Percentiles rank a stretch among this genome's conserved stretches.
Evolutionary conservation across 345 rosid genomes (phyloP).

Genomic region (Lumnitzera racemosa): DNA sequence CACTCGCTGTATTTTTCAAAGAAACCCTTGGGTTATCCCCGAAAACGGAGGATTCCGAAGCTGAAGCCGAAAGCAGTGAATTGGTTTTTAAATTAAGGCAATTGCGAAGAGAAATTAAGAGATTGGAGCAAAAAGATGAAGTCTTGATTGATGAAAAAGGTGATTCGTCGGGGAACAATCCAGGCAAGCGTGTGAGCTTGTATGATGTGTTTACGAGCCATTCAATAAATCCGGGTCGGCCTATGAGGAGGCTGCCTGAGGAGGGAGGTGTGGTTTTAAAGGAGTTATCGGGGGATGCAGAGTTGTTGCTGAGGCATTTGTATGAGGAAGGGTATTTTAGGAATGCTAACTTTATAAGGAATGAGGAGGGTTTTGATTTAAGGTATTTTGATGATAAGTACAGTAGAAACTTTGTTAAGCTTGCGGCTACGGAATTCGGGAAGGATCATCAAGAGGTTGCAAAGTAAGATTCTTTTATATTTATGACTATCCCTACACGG

Average conservation of each 20-base stretch:
- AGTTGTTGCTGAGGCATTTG: slow-evolving; percentile 46
- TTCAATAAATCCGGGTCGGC: neutral
- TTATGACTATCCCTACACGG: neutral
- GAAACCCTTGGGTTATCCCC: slow-evolving; percentile 46
- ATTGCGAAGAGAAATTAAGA: slow-evolving; percentile 33
- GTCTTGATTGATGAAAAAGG: slow-evolving; percentile 6
- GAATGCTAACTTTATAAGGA: slow-evolving; percentile 52
- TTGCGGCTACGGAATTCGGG: slow-evolving; percentile 51
- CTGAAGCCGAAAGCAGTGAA: slow-evolving; percentile 18
- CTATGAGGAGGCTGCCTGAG: neutral
- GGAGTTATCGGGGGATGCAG: slow-evolving; percentile 47
- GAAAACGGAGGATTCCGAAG: slow-evolving; percentile 16
- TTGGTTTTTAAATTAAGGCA: slow-evolving; percentile 30
- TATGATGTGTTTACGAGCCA: slow-evolving; percentile 15
- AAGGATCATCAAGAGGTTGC: slow-evolving; percentile 68
- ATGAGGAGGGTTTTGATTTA: slow-evolving; percentile 27
- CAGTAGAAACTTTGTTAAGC: slow-evolving; percentile 50
- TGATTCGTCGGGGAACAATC: slow-evolving; percentile 5
- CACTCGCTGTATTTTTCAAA: slow-evolving; percentile 37
- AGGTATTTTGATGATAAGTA: slow-evolving; percentile 47
- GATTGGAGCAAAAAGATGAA: slow-evolving; percentile 16
- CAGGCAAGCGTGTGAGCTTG: slow-evolving; percentile 2
- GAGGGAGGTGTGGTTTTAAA: slow-evolving; percentile 24
- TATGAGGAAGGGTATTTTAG: slow-evolving; percentile 50
- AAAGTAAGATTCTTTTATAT: slow-evolving; percentile 36